A percentile compares a stretch with the other conserved stretches of the same genome.
Conservation (phyloP, 2,329 filamentous ascomycete species). For the Fusarium sulawesiense region DNA sequence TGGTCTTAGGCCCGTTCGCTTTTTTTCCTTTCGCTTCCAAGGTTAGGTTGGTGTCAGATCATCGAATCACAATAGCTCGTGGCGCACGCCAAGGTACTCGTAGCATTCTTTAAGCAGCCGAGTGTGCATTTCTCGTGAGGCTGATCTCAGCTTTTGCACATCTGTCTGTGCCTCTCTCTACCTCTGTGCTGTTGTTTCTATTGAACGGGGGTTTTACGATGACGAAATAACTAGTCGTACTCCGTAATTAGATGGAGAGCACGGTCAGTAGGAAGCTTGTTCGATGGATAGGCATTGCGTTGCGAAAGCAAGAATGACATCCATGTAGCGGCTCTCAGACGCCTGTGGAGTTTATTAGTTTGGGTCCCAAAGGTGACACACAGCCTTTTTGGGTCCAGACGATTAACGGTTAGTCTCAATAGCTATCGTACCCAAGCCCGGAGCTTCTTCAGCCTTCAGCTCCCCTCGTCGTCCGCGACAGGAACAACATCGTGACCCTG, state of each 20-base stretch:
- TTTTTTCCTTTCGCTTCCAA: constrained; percentile 1
- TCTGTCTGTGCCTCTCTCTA: not conserved
- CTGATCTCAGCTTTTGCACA: not conserved
- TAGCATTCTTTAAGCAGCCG: constrained; percentile 26
- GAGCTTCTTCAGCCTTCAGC: constrained; percentile 19
- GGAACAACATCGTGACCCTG: constrained; percentile 9
- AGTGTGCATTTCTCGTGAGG: not conserved
- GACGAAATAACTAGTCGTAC: not conserved
- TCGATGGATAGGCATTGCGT: constrained; percentile 15
- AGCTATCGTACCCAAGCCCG: not conserved
- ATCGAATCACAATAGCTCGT: constrained; percentile 32
- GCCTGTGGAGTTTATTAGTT: constrained; percentile 11
- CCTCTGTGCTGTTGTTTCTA: too few relatives aligned
- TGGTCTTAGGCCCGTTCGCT: constrained; percentile 1
- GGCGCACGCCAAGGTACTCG: constrained; percentile 24
- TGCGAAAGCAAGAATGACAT: not conserved
- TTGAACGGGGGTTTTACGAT: too few relatives aligned
- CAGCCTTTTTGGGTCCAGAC: not conserved
- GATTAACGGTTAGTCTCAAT: constrained; percentile 4
- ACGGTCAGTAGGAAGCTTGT: constrained; percentile 20
- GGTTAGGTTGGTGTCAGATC: constrained; percentile 33
- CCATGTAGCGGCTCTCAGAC: not conserved
- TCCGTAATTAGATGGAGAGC: constrained; percentile 10
- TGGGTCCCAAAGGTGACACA: constrained; percentile 7
- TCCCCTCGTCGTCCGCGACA: constrained; percentile 8